Evolutionary conservation across 352 stramenopile genomes (phyloP), one percentile per base, ranked within the genome.

Genomic region (Pythium phragmiticola): DNA sequence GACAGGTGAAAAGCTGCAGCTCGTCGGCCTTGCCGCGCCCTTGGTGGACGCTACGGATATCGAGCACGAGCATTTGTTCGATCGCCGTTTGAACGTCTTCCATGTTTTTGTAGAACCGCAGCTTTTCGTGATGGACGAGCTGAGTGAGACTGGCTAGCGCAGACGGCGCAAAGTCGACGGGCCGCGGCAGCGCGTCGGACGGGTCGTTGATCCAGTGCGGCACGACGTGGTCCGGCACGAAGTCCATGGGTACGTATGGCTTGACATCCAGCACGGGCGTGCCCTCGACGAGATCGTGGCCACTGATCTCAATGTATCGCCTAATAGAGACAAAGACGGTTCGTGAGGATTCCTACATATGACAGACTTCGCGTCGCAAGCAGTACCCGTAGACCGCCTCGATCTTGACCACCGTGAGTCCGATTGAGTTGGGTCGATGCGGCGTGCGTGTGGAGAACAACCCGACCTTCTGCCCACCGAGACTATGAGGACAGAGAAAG

Each of bases 261-360:
- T 99, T 99, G 53, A 99, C 92, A 70, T 99, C 97, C 19, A 99
- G 76, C 34, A 99, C 88, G 0, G 97, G 97, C 23, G 97, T 99
- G 53, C 96, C 96, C 73, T 99, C 87, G 48, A 98, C 86, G 8
- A 98, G 82, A 68, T 98, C 95, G 49, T 98, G 84, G 36, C 94
- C 94, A 57, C 89, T 92, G 65, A 98, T 93, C 42, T 96, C 83
- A 48, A 98, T 89, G 47, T 70, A 84, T 16, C 80, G 78, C 33
- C 75, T 86, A 45, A 30, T n/a, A n/a, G 12, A 49, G 21, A 37
- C 8, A 23, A 48, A 11, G 9, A 52, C 30, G 9, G 1, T 0
- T 3, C 12, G 43, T 28, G 19, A 49, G 19, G 17, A 0, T 28
- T 13, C 43, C 43, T 30, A 5, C 26, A 30, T 30, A 30, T 30